Evolutionary conservation across 805 yeast genomes (phyloP), one percentile per base, ranked within the genome.

Genomic region (Suhomyces sp.): DNA sequence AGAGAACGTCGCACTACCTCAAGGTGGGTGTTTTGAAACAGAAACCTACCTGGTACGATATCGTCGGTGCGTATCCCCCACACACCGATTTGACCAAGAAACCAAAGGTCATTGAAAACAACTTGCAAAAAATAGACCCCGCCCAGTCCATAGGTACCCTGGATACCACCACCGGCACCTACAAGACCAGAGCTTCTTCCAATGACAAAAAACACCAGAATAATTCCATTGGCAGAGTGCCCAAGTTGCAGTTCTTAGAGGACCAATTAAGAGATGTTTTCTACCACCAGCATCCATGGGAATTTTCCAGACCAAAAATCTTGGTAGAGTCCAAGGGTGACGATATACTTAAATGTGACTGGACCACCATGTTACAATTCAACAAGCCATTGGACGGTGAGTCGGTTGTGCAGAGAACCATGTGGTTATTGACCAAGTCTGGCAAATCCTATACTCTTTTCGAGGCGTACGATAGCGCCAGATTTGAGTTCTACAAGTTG

Each of bases 241-340:
- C 82, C 41, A 77, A 78, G 56, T 71, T 88, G 62, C 68, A 67
- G 51, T 86, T 79, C 58, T 67, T 83, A 49, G 94, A 93, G 68
- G 99, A 94, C 69, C 83, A 86, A 60, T 71, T 94, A 59, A 83
- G 99, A 73, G 77, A 81, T 45, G 75, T 87, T 21, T 94, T 94
- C 64, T 93, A 86, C 69, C 83, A 84, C 53, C 97, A 92, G 66
- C 99, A 94, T 70, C 99, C 99, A 6, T 94, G 99, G 99, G 99
- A 94, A 71, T 75, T 92, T 49, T 89, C 98, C 1, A 81, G 96
- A 59, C 97, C 98, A 12, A 89, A 88, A 65, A 78, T 83, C 25
- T 71, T 94, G 58, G 78, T 91, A 44, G 99, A 94, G 68, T 87
- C 84, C 61, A 77, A 78, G 35, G 89, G 87, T 6, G 74, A 78